Percentiles rank a stretch among this genome's conserved stretches.
These are phyloP conservation scores for Pseudocercospora fuligena DNA, from an alignment of 2,329 filamentous ascomycete genomes.

Conservation along the genomic window DNA sequence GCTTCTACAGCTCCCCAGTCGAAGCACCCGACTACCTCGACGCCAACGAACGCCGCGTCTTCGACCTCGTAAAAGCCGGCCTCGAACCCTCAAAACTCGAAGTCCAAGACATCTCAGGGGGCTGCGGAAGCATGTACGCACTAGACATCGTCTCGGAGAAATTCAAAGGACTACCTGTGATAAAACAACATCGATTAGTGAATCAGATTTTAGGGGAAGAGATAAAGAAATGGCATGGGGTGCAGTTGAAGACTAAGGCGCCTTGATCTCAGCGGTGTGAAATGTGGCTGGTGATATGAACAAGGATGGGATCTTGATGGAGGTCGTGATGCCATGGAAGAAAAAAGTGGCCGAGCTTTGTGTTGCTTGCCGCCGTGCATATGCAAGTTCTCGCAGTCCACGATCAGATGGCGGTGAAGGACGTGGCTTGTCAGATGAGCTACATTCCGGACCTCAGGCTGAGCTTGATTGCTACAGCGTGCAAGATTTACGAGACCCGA, in stretches of 20 bases:
- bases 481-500: background rate
- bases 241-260: slow-evolving; percentile 75
- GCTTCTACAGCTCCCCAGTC: slow-evolving; percentile 21
- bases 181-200: slow-evolving; percentile 83
- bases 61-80: slow-evolving; percentile 51
- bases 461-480: background rate
- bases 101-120: slow-evolving; percentile 79
- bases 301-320: background rate
- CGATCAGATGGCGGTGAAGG: background rate
- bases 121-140: slow-evolving; percentile 86
- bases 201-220: slow-evolving; percentile 75
- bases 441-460: background rate
- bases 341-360: too few relatives aligned
- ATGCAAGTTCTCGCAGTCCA: background rate
- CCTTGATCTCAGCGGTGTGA: slow-evolving; percentile 32
- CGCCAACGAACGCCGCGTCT: slow-evolving; percentile 53
- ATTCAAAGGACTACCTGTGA: slow-evolving; percentile 72
- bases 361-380: background rate
- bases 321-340: too few relatives aligned
- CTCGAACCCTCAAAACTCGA: slow-evolving; percentile 52
- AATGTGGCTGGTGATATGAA: background rate
- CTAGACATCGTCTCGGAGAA: slow-evolving; percentile 74
- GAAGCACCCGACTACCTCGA: slow-evolving; percentile 54
- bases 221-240: slow-evolving; percentile 80
- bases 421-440: background rate